Base-by-base conservation (phyloP, 805 yeast genomes). In the Saccharomycopsis olivae region DNA sequence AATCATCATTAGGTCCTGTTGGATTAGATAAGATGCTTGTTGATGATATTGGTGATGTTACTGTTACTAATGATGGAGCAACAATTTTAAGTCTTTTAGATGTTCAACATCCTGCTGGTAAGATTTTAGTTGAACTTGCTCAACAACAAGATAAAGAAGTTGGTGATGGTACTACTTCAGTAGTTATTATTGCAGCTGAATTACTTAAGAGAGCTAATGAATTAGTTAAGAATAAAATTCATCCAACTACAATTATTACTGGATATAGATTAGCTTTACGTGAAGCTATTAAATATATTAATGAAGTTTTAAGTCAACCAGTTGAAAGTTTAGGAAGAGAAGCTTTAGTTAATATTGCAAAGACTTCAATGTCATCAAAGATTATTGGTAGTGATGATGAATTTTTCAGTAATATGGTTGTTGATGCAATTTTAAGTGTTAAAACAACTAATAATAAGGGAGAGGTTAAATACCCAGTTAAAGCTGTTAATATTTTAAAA, bases 51-150 rank as follows among this genome's bases (percentile, higher is more conserved):
- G 98, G 98, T 48, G 98, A 94, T 62, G 96, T 92, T 34, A 88
- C 96, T 4, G 96, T 92, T 37, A 92, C 99, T 34, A 92, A 92
- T 62, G 99, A 92, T 61, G 99, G 99, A 50, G 98, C 99, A 44
- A 92, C 98, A 3, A 92, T 92, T 53, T 67, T 92, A 48, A 72
- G 86, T 8, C 63, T 94, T 39, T 67, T 92, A 49, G 98, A 92
- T 57, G 97, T 92, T 38, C 96, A 92, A 62, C 98, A 92, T 60
- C 99, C 99, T 27, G 98, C 98, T 1, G 98, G 97, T 14, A 89
- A 87, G 64, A 92, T 92, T 52, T 67, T 92, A 43, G 98, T 92
- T 36, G 97, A 92, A 56, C 71, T 92, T 55, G 98, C 98, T 2
- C 96, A 92, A 60, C 97, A 92, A 61, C 99, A 92, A 66, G 99